Percentiles rank a stretch among this genome's conserved stretches.
phyloP scores from a whole-genome alignment of 805 yeast species.

The Lipomyces starkeyi region DNA sequence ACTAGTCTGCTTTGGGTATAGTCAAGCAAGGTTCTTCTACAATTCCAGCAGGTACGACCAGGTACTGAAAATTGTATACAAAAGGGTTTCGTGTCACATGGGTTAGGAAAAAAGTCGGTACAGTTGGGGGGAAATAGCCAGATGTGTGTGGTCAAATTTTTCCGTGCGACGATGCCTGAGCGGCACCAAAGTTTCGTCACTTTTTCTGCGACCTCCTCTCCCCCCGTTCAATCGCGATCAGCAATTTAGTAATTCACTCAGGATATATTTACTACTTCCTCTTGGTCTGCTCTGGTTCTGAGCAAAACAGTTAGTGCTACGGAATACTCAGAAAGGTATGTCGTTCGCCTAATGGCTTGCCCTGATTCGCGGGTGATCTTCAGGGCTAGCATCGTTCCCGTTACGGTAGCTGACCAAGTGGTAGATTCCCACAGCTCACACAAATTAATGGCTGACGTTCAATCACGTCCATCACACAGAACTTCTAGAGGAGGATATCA shows the following conservation, averaged over 20 bases:
- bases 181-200: slow-evolving; percentile 3
- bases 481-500: slow-evolving; percentile 38
- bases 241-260: background rate
- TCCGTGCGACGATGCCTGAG: background rate
- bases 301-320: slow-evolving; percentile 5
- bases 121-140: too few relatives aligned
- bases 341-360: background rate
- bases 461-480: slow-evolving; percentile 27
- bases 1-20: too few relatives aligned
- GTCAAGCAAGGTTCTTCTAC: too few relatives aligned
- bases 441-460: slow-evolving; percentile 31
- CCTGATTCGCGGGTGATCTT: background rate
- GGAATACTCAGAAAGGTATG: slow-evolving; percentile 6
- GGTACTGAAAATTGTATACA: too few relatives aligned
- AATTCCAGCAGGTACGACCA: too few relatives aligned
- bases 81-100: too few relatives aligned
- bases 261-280: background rate
- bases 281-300: slow-evolving; percentile 6
- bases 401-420: background rate
- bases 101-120: too few relatives aligned
- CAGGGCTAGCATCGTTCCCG: background rate
- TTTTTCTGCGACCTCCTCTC: background rate
- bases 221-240: background rate
- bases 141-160: slow-evolving; percentile 8
- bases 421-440: slow-evolving; percentile 1